Percentiles rank a stretch among this genome's conserved stretches.
Evolutionary conservation across 345 rosid species (phyloP).

Genomic region (Citrus inodora): DNA sequence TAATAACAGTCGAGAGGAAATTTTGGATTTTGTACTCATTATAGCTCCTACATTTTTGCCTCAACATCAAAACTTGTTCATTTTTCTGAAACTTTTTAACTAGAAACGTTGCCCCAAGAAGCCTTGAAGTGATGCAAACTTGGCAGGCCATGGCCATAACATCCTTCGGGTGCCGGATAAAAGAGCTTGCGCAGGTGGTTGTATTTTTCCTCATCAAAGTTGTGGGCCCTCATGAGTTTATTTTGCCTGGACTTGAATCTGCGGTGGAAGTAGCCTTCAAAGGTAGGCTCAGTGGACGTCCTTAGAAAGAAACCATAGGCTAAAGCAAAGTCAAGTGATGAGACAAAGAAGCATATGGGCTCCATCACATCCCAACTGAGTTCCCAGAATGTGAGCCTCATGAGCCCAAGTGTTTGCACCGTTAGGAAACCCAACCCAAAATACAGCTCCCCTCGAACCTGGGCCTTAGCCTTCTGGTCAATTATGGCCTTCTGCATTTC

Average conservation of each 20-base stretch:
- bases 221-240: slow-evolving; percentile 45
- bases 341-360: slow-evolving; percentile 84
- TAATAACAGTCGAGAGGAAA: too few species aligned
- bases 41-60: background rate
- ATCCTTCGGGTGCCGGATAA: slow-evolving; percentile 17
- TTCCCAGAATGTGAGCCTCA: slow-evolving; percentile 97
- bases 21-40: background rate
- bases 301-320: slow-evolving; percentile 68
- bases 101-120: background rate
- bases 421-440: slow-evolving; percentile 55
- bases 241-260: slow-evolving; percentile 58
- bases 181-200: slow-evolving; percentile 38
- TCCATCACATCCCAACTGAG: slow-evolving; percentile 97
- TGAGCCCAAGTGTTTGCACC: slow-evolving; percentile 63
- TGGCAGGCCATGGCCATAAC: background rate
- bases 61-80: background rate
- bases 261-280: slow-evolving; percentile 62
- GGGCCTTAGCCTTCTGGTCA: slow-evolving; percentile 43
- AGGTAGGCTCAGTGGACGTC: slow-evolving; percentile 77
- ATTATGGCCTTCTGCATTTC: slow-evolving; percentile 58
- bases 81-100: background rate
- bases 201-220: slow-evolving; percentile 48
- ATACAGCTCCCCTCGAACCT: slow-evolving; percentile 62
- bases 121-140: background rate
- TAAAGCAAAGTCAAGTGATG: slow-evolving; percentile 52